These are phyloP conservation scores for Boletus fagicola DNA, from an alignment of 768 basidiomycete species.

Conservation along the genomic window DNA sequence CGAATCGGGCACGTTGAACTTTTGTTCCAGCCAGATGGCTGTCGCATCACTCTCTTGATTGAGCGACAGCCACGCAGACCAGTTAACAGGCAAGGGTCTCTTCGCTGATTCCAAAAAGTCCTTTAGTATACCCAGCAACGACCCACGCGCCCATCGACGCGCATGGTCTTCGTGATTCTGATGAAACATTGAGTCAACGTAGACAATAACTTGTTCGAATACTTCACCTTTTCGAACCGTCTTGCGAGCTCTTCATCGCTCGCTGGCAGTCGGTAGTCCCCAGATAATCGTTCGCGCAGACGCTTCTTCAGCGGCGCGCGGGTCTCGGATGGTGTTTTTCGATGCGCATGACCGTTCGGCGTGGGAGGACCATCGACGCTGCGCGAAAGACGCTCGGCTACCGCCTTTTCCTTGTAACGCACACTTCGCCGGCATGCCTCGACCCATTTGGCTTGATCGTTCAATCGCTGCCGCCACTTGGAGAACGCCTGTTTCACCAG, in stretches of 20 bases:
- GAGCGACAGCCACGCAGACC: constrained; percentile 72
- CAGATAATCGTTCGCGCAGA: constrained; percentile 35
- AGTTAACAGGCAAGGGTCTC: constrained; percentile 38
- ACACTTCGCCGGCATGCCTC: constrained; percentile 63
- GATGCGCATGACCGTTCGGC: constrained; percentile 23
- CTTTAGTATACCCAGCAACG: constrained; percentile 50
- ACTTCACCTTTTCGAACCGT: constrained; percentile 63
- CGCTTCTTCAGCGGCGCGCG: constrained; percentile 28
- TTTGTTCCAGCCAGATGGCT: constrained; percentile 77
- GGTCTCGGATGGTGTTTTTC: constrained; percentile 24
- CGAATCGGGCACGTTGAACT: constrained; percentile 66
- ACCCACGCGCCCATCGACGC: constrained; percentile 70
- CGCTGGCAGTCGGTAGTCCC: constrained; percentile 49
- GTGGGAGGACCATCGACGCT: constrained; percentile 14
- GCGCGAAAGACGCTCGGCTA: constrained; percentile 32
- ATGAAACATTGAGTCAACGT: constrained; percentile 8
- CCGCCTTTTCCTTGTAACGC: constrained; percentile 55
- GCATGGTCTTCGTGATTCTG: constrained; percentile 74
- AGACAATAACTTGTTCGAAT: neutral
- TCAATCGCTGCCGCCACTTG: constrained; percentile 46
- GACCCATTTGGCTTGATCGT: constrained; percentile 51
- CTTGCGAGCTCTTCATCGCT: constrained; percentile 65
- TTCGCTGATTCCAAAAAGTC: constrained; percentile 38
- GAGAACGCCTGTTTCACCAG: constrained; percentile 43
- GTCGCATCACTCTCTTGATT: constrained; percentile 73